These are phyloP conservation scores for Diaporthe batatas DNA, from an alignment of 2,329 filamentous ascomycete species.

Conservation along the genomic window DNA sequence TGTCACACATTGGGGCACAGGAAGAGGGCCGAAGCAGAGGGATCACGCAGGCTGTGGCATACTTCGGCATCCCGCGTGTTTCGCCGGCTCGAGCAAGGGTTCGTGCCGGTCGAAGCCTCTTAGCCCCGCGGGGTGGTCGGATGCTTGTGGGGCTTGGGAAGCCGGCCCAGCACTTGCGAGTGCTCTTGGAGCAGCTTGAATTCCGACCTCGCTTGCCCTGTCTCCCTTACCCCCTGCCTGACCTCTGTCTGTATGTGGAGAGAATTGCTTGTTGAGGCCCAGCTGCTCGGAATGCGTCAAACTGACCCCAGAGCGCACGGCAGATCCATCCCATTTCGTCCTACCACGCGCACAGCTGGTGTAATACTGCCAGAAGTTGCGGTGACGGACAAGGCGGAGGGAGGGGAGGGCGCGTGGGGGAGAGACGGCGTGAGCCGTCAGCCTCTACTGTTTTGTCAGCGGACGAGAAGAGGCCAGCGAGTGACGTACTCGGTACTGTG, in stretches of 20 bases:
- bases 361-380: constrained; percentile 23
- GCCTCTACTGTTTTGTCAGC: neutral
- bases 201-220: constrained; percentile 5
- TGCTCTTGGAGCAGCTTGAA: neutral
- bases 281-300: neutral
- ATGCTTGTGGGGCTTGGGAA: neutral
- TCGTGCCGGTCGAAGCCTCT: constrained; percentile 32
- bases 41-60: constrained; percentile 33
- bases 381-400: constrained; percentile 10
- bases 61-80: constrained; percentile 32
- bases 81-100: constrained; percentile 24
- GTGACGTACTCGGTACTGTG: no score
- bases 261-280: neutral
- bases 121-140: constrained; percentile 36
- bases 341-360: constrained; percentile 14
- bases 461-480: constrained; percentile 11
- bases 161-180: constrained; percentile 14
- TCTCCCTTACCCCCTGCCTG: constrained; percentile 7
- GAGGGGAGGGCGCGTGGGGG: neutral
- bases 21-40: constrained; percentile 22
- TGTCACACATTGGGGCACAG: constrained; percentile 9
- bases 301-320: neutral
- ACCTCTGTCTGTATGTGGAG: constrained; percentile 1
- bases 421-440: neutral
- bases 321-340: neutral